Conservation (phyloP, 2,329 filamentous ascomycete species). For the Helotiales sp. region DNA sequence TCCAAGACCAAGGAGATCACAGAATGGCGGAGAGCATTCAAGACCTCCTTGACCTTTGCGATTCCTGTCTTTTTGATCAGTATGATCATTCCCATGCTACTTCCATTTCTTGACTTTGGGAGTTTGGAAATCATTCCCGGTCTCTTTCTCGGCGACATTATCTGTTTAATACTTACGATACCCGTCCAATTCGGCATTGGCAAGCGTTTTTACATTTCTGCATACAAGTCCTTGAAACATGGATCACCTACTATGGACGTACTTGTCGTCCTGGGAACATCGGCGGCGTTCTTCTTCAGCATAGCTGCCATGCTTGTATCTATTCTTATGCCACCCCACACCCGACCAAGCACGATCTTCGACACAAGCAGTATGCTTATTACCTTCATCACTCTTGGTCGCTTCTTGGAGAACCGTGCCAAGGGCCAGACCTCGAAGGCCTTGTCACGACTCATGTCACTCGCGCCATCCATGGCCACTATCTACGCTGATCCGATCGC, state of each 20-base stretch:
- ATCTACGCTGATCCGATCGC: constrained; percentile 96
- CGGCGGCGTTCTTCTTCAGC: constrained; percentile 95
- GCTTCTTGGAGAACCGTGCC: constrained; percentile 89
- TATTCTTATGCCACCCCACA: constrained; percentile 71
- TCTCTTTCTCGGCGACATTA: constrained; percentile 82
- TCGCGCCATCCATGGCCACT: constrained; percentile 94
- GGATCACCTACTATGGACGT: constrained; percentile 97
- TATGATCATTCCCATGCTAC: constrained; percentile 90
- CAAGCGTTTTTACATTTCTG: constrained; percentile 87
- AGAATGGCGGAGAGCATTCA: constrained; percentile 85
- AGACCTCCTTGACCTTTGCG: constrained; percentile 75
- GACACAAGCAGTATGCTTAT: constrained; percentile 99
- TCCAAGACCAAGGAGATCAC: constrained; percentile 96
- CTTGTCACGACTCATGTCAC: constrained; percentile 89
- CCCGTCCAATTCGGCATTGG: constrained; percentile 97
- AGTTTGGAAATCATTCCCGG: constrained; percentile 66
- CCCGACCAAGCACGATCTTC: constrained; percentile 83
- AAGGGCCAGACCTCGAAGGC: constrained; percentile 97
- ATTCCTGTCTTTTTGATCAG: constrained; percentile 87
- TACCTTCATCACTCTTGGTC: constrained; percentile 88
- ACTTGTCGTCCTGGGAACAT: constrained; percentile 88
- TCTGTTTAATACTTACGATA: constrained; percentile 82
- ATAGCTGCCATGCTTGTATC: constrained; percentile 84
- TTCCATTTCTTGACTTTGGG: constrained; percentile 77
- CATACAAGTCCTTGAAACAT: constrained; percentile 91